Conservation (phyloP, 306 rosid genomes). For the Prunus padus region DNA sequence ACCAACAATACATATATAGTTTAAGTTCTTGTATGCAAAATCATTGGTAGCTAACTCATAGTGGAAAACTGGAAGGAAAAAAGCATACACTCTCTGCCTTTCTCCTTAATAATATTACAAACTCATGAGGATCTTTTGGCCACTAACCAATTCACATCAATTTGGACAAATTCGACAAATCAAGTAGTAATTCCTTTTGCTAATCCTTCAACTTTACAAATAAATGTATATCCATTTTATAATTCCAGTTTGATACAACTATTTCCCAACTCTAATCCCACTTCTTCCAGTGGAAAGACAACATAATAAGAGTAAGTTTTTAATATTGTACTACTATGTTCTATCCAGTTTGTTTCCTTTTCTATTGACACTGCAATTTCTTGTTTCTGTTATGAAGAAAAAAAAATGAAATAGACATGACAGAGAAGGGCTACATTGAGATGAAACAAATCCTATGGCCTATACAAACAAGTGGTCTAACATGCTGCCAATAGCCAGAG, state of each 20-base stretch:
- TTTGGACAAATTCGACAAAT: neutral
- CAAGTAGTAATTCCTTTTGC: neutral
- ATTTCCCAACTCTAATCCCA: constrained; percentile 17
- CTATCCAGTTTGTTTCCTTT: constrained; percentile 25
- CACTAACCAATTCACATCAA: neutral
- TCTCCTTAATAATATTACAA: neutral
- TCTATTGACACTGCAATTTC: constrained; percentile 35
- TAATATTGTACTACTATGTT: constrained; percentile 11
- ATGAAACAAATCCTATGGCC: no score
- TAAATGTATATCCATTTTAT: constrained; percentile 1
- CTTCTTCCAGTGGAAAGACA: neutral
- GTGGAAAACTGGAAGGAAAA: neutral
- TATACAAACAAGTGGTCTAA: no score
- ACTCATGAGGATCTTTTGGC: neutral
- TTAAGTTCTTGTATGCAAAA: neutral
- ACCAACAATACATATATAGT: neutral
- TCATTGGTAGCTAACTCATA: neutral
- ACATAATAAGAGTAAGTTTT: constrained; percentile 17
- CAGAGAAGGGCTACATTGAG: no score
- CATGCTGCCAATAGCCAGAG: no score
- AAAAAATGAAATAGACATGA: constrained; percentile 16
- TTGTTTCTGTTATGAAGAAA: neutral
- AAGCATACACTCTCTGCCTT: neutral
- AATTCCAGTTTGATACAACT: constrained; percentile 19
- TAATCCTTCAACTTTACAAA: neutral